These are phyloP conservation scores for Botryotinia narcissicola DNA, from an alignment of 2,329 filamentous ascomycete species.

Conservation along the genomic window DNA sequence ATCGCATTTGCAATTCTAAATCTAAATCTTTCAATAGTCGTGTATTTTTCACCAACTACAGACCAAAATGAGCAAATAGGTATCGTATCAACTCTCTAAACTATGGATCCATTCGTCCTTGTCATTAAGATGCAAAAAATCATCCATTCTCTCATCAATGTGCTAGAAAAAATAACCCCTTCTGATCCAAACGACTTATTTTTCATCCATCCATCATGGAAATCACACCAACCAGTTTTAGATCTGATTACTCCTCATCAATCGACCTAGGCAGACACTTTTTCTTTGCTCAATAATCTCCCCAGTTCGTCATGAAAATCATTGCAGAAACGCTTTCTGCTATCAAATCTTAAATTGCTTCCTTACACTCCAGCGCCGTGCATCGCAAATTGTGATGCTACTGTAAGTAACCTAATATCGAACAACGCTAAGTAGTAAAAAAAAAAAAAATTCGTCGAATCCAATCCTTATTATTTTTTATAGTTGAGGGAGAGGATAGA, in stretches of 20 bases:
- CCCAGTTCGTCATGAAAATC: conserved; percentile 11
- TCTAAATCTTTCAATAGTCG: not conserved
- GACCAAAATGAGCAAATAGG: conserved; percentile 8
- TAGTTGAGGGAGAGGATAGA: conserved; percentile 9
- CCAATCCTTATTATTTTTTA: conserved; percentile 21
- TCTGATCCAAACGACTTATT: not conserved
- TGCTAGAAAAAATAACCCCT: not conserved
- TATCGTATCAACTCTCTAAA: conserved; percentile 16
- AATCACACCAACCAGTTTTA: not conserved
- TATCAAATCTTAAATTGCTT: not conserved
- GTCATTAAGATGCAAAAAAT: not conserved
- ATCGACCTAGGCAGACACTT: not conserved
- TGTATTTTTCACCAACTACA: not conserved
- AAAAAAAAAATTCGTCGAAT: conserved; percentile 31
- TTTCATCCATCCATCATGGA: conserved; percentile 4
- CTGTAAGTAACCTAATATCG: conserved; percentile 18
- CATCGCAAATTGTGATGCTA: conserved; percentile 17
- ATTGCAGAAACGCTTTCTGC: conserved; percentile 5
- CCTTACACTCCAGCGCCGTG: conserved; percentile 15
- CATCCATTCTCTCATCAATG: conserved; percentile 9
- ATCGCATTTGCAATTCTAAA: not conserved
- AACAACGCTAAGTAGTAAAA: conserved; percentile 20
- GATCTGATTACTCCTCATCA: not conserved
- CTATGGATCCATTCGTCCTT: conserved; percentile 4
- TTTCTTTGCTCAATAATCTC: not conserved